Base-by-base conservation (phyloP, 2,329 filamentous ascomycete species). In the Claviceps maximensis region DNA sequence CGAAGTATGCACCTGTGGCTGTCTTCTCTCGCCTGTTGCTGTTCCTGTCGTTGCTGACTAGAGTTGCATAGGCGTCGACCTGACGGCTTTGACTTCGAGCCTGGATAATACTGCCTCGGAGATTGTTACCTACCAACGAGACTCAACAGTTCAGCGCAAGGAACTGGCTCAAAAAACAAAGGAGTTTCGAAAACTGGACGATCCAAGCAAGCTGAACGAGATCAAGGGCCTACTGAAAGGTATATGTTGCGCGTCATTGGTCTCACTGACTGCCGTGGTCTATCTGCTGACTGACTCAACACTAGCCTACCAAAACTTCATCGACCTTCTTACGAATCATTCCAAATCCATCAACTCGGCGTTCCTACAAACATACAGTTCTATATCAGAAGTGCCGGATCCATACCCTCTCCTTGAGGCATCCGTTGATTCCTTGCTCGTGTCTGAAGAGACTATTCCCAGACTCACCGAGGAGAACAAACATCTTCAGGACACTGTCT, bases 91-190 rank as follows among this genome's bases (percentile, higher is more conserved):
- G 58, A 82, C 95, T 56, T 85, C 89, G 33, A 87, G 80, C 59
- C 83, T 98, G 57, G 93, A 98, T 69, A 86, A 84, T 55, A 91
- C 89, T 3, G 93, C 93, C n/a, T 91, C 90, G 12, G 93, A 97
- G 62, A 89, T 98, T 57, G 89, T 97, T 51, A 75, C 86, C 48
- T 89, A 95, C 66, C 94, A 98, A 66, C 82, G 90, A 61, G 93
- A 97, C 68, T 88, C 91, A n/a, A 86, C 95, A 4, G 84, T 96
- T 0, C 91, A 98, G 67, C 80, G 93, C 51, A 98, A 98, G 66
- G 94, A 98, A 56, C 75, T 98, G 21, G 93, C 94, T n/a, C 90
- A 96, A 65, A 97, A 96, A 76, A 98, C 93, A 1, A 98, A 98
- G 64, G 91, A 97, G 62, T 98, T 97, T 61, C 79, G 90, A 56